phyloP scores from a whole-genome alignment of 2,329 filamentous ascomycete species.

The Periconia digitata region DNA sequence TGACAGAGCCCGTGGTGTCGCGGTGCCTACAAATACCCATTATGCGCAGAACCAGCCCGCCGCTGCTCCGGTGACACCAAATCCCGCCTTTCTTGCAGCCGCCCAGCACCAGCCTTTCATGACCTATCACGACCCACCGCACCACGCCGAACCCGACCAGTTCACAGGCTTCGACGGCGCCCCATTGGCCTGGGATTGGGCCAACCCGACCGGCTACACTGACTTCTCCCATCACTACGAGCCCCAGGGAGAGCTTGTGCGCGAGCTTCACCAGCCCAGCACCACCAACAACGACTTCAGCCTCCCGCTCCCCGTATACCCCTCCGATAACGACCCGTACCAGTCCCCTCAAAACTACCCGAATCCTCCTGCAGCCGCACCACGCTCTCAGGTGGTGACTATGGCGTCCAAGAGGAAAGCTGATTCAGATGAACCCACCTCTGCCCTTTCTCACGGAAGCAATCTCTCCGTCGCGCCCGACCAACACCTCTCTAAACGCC shows the following conservation, averaged over 20 bases:
- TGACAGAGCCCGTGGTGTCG: constrained; percentile 13
- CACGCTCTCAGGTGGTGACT: constrained; percentile 27
- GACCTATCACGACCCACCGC: constrained; percentile 16
- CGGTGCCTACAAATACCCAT: constrained; percentile 18
- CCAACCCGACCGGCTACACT: constrained; percentile 35
- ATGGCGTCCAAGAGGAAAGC: constrained; percentile 40
- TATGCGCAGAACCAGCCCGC: constrained; percentile 11
- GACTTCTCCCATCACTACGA: constrained; percentile 44
- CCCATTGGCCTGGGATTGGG: constrained; percentile 43
- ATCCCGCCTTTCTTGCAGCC: constrained; percentile 18
- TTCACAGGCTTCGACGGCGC: constrained; percentile 25
- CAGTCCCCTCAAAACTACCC: constrained; percentile 22
- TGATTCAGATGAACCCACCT: constrained; percentile 32
- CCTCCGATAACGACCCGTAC: constrained; percentile 16
- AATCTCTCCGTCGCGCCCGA: constrained; percentile 15
- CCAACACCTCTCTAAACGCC: constrained; percentile 32
- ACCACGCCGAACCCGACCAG: constrained; percentile 17
- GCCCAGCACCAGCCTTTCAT: constrained; percentile 18
- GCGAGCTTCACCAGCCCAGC: constrained; percentile 35
- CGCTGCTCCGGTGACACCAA: constrained; percentile 16
- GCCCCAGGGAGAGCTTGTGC: constrained; percentile 49
- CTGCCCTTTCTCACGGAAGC: constrained; percentile 25
- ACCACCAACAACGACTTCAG: constrained; percentile 39
- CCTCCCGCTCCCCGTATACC: constrained; percentile 35
- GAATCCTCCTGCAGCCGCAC: constrained; percentile 13